Evolutionary conservation across 2,329 filamentous ascomycete genomes (phyloP), one percentile per base, ranked within the genome.

Genomic region (Ceratocystis eucalypticola): DNA sequence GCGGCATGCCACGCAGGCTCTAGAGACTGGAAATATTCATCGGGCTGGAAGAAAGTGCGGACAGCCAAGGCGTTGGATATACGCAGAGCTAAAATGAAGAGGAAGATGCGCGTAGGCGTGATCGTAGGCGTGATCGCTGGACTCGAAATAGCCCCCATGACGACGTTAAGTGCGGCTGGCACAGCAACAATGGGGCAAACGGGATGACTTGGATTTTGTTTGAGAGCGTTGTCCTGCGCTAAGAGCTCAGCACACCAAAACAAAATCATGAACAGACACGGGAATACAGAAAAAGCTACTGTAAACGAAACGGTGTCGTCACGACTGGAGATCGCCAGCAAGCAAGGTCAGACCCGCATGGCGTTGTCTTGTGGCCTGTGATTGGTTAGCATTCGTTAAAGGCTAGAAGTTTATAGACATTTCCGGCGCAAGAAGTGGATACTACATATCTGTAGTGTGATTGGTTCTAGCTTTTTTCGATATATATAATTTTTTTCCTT

Each of bases 1-100:
- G 89, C 88, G 66, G 94, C 81, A 71, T 86, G 80, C 92, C 93
- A 97, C 70, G 94, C 94, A 65, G 94, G 93, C 77, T 99, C 94
- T 57, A 97, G 83, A 1, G 91, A 88, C 74, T 99, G 94, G 73
- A 94, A 99, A 79, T 90, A 97, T 76, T 99, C 94, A 78, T 99
- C 94, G 33, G 94, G 94, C 76, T 99, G 94, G 77, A 99, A 99
- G 75, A 96, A 99, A 22, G 94, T 97, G 70, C 84, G 80, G 67
- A 95, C 80, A 69, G 81, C 84, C 71, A 94, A 80, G 41, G 91
- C 86, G 77, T 96, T 96, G 74, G 89, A 75, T 70, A 93, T 81
- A 65, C 94, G 89, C 69, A 96, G 82, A 50, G 84, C 79, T 70
- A 96, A 71, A 65, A 84, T 75, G 68, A 72, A 69, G 61, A 75